phyloP scores from a whole-genome alignment of 2,329 filamentous ascomycete genomes.

The Botryotinia globosa region DNA sequence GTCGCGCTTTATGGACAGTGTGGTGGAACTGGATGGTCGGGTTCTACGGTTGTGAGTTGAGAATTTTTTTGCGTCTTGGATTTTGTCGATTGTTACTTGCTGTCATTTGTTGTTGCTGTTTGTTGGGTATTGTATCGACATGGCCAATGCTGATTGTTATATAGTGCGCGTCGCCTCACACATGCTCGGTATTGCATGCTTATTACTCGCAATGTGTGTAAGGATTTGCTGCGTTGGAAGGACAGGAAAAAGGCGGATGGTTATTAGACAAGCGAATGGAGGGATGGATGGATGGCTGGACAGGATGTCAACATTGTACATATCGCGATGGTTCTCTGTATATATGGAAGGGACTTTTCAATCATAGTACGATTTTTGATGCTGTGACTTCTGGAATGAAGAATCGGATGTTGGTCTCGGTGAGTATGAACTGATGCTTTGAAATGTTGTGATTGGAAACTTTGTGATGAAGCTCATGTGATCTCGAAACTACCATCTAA shows the following conservation, averaged over 20 bases:
- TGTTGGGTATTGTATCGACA: background rate
- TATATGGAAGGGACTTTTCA: background rate
- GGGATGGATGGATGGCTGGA: background rate
- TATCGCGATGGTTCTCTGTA: background rate
- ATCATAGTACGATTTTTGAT: background rate
- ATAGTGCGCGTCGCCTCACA: constrained; percentile 16
- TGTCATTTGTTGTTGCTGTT: background rate
- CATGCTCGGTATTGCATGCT: background rate
- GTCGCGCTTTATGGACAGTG: constrained; percentile 12
- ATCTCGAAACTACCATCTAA: rapidly evolving
- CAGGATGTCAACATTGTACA: background rate
- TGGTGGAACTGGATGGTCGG: constrained; percentile 10
- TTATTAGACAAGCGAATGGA: background rate
- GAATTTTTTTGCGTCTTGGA: background rate
- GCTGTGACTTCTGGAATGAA: background rate
- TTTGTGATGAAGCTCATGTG: background rate
- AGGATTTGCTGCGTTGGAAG: background rate
- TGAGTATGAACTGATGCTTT: background rate
- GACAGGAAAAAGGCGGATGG: background rate
- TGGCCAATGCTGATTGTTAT: background rate
- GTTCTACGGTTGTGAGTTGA: constrained; percentile 15
- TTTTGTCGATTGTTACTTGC: no score
- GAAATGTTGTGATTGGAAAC: background rate
- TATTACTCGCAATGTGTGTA: constrained; percentile 23
- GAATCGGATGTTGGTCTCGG: background rate